Base-by-base conservation (phyloP, 148 eudicot species). In the Nyssa sinensis region DNA sequence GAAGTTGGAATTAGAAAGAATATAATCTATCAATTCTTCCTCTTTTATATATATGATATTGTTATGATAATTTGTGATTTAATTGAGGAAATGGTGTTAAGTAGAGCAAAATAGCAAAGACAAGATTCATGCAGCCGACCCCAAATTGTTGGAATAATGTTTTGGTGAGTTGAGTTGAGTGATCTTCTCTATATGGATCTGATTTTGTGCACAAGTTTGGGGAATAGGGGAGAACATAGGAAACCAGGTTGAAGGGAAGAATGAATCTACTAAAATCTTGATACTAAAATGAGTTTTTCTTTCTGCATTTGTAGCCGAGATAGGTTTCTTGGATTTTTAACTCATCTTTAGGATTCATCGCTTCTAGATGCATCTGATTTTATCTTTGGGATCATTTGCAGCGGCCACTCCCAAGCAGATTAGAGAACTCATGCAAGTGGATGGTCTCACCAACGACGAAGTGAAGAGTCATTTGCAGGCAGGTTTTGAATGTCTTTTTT, bases 361-460 rank as follows among this genome's bases (percentile, higher is more conserved):
- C 2, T 13, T 72, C 27, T 29, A 4, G 1, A 24, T 39, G 33
- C 37, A 66, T 67, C 60, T 67, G 28, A 67, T 28, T 32, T 28
- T 27, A 59, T 31, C 27, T 34, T 79, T 69, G 17, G 33, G 29
- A 55, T 27, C 0, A 28, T 78, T 67, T 81, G 84, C 93, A 93
- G 98, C 75, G 51, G 98, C 96, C 35, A 93, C 98, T 67, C 98
- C 98, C 23, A 93, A 93, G 86, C 96, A 91, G 85, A 93, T 93
- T 61, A 86, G 93, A 75, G 98, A 93, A 77, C 88, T 85, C 33
- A 93, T 93, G 93, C 84, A 83, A 76, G 96, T 93, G 3, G 96
- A 93, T 70, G 96, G 98, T 58, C 92, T 93, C 60, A 91, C 98
- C 1, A 93, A 93, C 60, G 97, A 93, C 64, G 95, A 93, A 87